Evolutionary conservation across 768 basidiomycete species (phyloP).

Genomic region (Rhodotorula kratochvilovae): DNA sequence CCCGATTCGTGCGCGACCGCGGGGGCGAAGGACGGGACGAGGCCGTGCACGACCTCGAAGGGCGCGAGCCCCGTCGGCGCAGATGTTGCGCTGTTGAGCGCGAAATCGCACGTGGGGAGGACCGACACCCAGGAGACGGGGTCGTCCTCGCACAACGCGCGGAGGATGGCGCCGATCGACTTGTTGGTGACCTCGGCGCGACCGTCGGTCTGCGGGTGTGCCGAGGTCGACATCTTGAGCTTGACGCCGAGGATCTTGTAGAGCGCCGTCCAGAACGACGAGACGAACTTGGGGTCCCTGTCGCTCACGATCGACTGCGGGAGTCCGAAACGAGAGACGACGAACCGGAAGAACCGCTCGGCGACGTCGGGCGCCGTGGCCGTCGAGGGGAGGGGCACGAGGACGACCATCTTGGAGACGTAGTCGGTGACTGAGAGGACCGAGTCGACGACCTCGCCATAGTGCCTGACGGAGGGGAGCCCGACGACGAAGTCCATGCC

Average conservation of each 20-base stretch:
- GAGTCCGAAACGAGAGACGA: conserved; percentile 51
- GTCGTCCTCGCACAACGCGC: conserved; percentile 16
- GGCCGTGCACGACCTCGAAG: conserved; percentile 49
- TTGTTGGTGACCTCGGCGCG: conserved; percentile 46
- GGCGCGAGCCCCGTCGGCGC: conserved; percentile 50
- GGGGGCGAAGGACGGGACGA: too few relatives aligned
- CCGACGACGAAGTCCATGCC: conserved; percentile 17
- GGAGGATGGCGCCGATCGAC: conserved; percentile 17
- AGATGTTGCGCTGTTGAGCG: conserved; percentile 51
- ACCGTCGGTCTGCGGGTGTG: conserved; percentile 53
- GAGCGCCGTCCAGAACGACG: conserved; percentile 50
- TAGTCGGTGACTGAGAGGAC: conserved; percentile 5
- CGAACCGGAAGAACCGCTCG: conserved; percentile 47
- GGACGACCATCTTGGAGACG: not conserved
- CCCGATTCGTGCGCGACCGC: too few relatives aligned
- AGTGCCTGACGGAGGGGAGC: not conserved
- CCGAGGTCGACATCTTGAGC: conserved; percentile 50
- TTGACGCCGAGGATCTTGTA: conserved; percentile 45
- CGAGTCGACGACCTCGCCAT: not conserved
- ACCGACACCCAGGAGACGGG: conserved; percentile 46
- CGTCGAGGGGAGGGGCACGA: not conserved
- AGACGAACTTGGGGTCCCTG: conserved; percentile 51
- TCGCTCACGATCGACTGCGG: conserved; percentile 51
- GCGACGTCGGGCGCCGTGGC: conserved; percentile 47
- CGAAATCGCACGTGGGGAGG: conserved; percentile 49